Conservation (phyloP, 441 rosid species). For the Syzygium syzygioides region DNA sequence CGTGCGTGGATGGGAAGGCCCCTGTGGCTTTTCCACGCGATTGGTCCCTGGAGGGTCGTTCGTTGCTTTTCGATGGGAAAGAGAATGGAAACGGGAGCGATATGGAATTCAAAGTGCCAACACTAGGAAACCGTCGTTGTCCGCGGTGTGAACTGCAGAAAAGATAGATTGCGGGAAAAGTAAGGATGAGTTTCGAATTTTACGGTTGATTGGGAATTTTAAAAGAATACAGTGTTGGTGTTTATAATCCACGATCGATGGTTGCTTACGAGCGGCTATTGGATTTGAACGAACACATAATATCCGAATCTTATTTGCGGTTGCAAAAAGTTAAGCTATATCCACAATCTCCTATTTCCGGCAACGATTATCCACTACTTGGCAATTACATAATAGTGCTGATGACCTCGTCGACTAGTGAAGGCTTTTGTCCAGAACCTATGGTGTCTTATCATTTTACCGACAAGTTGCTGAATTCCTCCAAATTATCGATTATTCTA, state of each 20-base stretch:
- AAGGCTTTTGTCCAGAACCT: not conserved
- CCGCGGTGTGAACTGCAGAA: not conserved
- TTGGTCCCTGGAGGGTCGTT: not conserved
- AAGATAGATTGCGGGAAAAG: not conserved
- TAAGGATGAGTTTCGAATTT: not conserved
- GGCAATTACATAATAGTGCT: not conserved
- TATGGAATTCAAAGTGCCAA: not conserved
- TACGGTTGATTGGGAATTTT: not conserved
- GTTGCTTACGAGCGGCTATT: not conserved
- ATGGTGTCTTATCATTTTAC: not conserved
- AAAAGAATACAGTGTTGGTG: not conserved
- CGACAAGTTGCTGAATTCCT: not conserved
- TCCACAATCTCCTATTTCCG: not conserved
- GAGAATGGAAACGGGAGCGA: rapidly evolving
- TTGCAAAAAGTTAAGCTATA: not conserved
- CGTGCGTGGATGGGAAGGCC: not conserved
- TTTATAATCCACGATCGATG: rapidly evolving
- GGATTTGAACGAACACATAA: not conserved
- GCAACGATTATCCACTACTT: not conserved
- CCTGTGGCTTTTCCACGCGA: not conserved
- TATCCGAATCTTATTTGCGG: not conserved
- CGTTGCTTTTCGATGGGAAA: not conserved
- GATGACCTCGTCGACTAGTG: rapidly evolving
- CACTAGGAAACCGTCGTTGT: not conserved
- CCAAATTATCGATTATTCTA: not conserved